Percentiles rank a stretch among this genome's conserved stretches.
These are phyloP conservation scores for Sphaerulina populicola DNA, from an alignment of 2,329 filamentous ascomycete genomes.

Conservation along the genomic window DNA sequence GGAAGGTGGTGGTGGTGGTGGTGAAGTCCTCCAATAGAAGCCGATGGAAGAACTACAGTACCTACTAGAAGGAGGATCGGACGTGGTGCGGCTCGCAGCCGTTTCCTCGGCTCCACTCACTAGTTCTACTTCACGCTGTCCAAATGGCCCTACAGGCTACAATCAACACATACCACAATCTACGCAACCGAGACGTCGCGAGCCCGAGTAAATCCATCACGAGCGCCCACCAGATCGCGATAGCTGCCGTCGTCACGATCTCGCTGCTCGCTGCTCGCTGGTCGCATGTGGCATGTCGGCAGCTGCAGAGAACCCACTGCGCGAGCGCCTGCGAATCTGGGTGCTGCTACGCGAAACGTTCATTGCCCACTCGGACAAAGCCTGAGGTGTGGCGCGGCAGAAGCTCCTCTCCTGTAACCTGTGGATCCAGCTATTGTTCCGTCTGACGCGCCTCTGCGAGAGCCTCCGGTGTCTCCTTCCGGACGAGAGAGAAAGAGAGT, in stretches of 20 bases:
- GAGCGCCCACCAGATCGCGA: neutral
- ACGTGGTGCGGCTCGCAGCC: too few relatives aligned
- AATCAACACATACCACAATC: neutral
- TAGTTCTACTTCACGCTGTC: constrained; percentile 4
- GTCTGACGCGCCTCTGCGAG: neutral
- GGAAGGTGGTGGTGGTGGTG: too few relatives aligned
- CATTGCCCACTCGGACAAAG: constrained; percentile 6
- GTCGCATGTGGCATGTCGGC: neutral
- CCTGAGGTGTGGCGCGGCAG: neutral
- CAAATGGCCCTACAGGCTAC: neutral
- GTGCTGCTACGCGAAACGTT: constrained; percentile 4
- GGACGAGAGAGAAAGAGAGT: too few relatives aligned
- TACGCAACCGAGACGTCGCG: constrained; percentile 9
- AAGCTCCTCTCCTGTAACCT: constrained; percentile 9
- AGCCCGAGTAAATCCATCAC: constrained; percentile 7
- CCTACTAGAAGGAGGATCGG: too few relatives aligned
- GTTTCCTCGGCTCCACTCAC: constrained; percentile 10
- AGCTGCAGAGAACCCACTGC: constrained; percentile 2
- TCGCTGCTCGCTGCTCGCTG: neutral
- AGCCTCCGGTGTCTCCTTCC: neutral
- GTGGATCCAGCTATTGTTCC: constrained; percentile 1
- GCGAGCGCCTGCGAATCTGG: constrained; percentile 1
- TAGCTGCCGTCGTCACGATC: neutral
- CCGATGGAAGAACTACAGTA: too few relatives aligned
- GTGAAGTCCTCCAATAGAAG: too few relatives aligned